These are phyloP conservation scores for Nidula microcarpa DNA, from an alignment of 768 basidiomycete genomes.

Conservation along the genomic window DNA sequence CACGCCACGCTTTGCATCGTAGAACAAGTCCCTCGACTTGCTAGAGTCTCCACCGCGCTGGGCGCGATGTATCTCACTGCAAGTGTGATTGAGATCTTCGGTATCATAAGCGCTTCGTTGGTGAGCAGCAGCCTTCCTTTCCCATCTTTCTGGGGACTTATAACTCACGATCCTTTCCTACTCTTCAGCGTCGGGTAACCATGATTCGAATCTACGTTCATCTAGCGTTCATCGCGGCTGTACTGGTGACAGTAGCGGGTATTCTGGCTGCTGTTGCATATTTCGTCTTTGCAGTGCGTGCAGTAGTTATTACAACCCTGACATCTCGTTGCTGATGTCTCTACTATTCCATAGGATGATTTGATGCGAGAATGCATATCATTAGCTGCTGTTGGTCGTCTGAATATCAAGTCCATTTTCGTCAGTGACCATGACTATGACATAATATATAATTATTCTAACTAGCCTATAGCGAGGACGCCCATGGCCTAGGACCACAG, in stretches of 20 bases:
- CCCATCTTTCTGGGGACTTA: slow-evolving; percentile 3
- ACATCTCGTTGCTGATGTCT: neutral
- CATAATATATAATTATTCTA: neutral
- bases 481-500: slow-evolving; percentile 24
- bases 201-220: slow-evolving; percentile 23
- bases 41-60: slow-evolving; percentile 32
- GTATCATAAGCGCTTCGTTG: slow-evolving; percentile 23
- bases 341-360: slow-evolving; percentile 23
- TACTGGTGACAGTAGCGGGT: slow-evolving; percentile 30
- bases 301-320: neutral
- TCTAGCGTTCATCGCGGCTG: slow-evolving; percentile 29
- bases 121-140: slow-evolving; percentile 9
- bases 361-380: slow-evolving; percentile 31
- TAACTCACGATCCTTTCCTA: neutral
- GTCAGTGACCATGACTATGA: slow-evolving; percentile 14
- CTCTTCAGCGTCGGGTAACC: slow-evolving; percentile 19
- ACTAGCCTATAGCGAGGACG: slow-evolving; percentile 19
- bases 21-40: slow-evolving; percentile 23
- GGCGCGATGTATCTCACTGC: slow-evolving; percentile 30
- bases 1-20: neutral
- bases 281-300: slow-evolving; percentile 31
- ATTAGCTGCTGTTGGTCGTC: slow-evolving; percentile 26
- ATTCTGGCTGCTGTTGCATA: slow-evolving; percentile 32
- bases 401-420: slow-evolving; percentile 31
- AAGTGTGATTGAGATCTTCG: slow-evolving; percentile 25